Evolutionary conservation across 129 eudicot species (phyloP).

Genomic region (Flaveria brownii): DNA sequence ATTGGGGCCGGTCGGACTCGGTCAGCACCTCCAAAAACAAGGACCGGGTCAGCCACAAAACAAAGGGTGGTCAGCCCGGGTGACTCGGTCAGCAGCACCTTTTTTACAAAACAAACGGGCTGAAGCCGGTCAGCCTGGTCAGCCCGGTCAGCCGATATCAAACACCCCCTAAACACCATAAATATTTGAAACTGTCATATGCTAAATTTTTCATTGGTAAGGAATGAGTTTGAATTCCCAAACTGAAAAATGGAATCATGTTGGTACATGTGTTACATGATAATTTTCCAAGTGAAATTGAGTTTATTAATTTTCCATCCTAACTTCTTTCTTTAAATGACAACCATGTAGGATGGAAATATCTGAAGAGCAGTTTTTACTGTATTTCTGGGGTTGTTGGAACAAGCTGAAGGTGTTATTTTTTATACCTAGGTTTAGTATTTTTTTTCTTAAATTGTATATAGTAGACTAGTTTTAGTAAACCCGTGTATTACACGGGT

Average conservation of each 20-base stretch:
- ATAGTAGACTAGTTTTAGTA: no score
- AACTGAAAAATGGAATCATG: conserved; percentile 10
- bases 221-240: conserved; percentile 6
- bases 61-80: no score
- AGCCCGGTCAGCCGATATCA: no score
- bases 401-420: conserved; percentile 66
- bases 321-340: conserved; percentile 12
- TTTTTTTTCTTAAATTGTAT: background rate
- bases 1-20: no score
- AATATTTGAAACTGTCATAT: background rate
- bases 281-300: conserved; percentile 10
- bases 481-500: no score
- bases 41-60: no score
- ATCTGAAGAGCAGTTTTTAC: conserved; percentile 60
- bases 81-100: no score
- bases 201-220: conserved; percentile 4
- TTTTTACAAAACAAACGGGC: no score
- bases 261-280: conserved; percentile 16
- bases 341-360: conserved; percentile 64
- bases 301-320: background rate
- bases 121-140: no score
- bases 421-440: background rate
- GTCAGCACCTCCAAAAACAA: no score
- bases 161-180: background rate
- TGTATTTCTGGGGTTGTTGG: conserved; percentile 87